Base-by-base conservation (phyloP, 2,329 filamentous ascomycete species). In the Trichoderma hamatum region DNA sequence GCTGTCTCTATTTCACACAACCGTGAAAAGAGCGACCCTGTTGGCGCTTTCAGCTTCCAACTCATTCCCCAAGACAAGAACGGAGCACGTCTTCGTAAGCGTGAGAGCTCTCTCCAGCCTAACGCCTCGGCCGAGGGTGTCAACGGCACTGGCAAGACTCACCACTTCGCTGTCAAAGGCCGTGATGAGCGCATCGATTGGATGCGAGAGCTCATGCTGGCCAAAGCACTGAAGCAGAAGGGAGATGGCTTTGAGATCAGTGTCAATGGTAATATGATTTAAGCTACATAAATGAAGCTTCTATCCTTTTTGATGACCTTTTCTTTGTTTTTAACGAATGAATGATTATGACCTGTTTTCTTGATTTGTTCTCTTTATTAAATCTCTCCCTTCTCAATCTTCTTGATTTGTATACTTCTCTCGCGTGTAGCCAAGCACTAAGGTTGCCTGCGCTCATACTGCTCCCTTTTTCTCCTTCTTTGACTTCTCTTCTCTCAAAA, bases 151-250 rank as follows among this genome's bases (percentile, higher is more conserved):
- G 89, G 88, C 74, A 97, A 97, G 85, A 92, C 92, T 55, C 95
- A 98, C 76, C 93, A 98, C 78, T 98, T 98, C 78, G 93, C 95
- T 0, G 95, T 97, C 74, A 91, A 91, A 81, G 89, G 85, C 75
- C 88, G 94, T 16, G 93, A 97, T 76, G 92, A 97, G 78, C 88
- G 95, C 71, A 97, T 98, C 75, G 95, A 97, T 78, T 99, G 96
- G 96, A 96, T 96, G 93, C 86, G 93, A 67, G 93, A 96, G 85
- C 83, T 96, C 71, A 96, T 96, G 93, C 88, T 96, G 56, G 93
- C 93, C 66, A 96, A 96, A 83, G 93, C 93, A 21, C 83, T 93
- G 77, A 92, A 90, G 83, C 91, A 93, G 80, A 96, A 94, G 85
- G 89, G 88, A 58, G 90, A 93, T 74, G 93, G 93, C 21, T 95